phyloP scores from a whole-genome alignment of 1,139 yeast genomes.

The Saccharomycopsis hybrid region DNA sequence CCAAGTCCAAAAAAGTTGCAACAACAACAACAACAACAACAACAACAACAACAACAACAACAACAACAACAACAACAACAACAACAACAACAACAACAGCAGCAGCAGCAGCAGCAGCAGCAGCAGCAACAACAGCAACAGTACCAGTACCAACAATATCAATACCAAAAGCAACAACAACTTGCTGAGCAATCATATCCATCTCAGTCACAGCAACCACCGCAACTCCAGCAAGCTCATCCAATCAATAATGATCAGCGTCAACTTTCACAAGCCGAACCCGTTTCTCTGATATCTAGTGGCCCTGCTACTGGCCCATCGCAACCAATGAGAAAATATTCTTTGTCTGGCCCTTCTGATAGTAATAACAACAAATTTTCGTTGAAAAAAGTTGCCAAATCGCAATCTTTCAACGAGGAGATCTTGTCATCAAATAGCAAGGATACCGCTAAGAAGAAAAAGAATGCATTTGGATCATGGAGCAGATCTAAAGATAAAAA shows the following conservation, averaged over 20 bases:
- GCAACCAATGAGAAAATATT: not conserved
- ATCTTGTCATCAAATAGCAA: not conserved
- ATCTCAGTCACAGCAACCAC: conserved; percentile 3
- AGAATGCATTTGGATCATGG: conserved; percentile 16
- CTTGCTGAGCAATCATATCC: not conserved
- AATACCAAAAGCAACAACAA: not conserved
- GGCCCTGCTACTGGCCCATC: too few species aligned
- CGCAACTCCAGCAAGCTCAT: not conserved
- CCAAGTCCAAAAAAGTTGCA: conserved; percentile 3
- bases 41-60: conserved; percentile 17
- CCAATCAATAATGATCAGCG: conserved; percentile 4
- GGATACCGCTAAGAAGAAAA: conserved; percentile 13
- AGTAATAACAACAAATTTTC: not conserved
- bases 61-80: conserved; percentile 17
- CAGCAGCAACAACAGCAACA: conserved; percentile 8
- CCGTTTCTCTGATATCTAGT: not conserved
- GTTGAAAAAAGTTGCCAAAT: conserved; percentile 4
- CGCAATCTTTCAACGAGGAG: conserved; percentile 15
- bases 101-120: not conserved
- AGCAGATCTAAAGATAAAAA: conserved; percentile 15
- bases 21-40: conserved; percentile 16
- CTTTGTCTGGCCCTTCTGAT: too few species aligned
- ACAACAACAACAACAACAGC: not conserved
- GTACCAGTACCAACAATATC: conserved; percentile 6
- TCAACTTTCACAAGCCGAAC: conserved; percentile 7